Evolutionary conservation across 2,329 filamentous ascomycete species (phyloP).

Genomic region (Dactylellina leptospora): DNA sequence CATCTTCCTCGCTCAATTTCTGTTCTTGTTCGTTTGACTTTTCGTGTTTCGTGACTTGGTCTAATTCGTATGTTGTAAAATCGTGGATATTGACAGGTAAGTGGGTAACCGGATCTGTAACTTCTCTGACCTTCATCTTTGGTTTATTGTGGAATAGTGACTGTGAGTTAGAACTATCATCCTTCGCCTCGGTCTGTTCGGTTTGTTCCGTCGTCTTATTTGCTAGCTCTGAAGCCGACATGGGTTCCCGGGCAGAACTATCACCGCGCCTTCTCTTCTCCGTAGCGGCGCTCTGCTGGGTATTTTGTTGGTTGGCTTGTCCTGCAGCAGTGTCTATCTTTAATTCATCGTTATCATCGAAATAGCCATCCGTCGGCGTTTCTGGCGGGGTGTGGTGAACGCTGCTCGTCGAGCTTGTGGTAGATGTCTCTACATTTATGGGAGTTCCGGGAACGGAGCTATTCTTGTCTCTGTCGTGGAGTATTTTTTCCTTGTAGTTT

Average conservation of each 20-base stretch:
- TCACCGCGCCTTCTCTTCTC: neutral
- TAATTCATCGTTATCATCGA: neutral
- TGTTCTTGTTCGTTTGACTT: conserved; percentile 61
- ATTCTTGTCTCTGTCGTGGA: conserved; percentile 21
- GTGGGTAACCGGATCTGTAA: conserved; percentile 78
- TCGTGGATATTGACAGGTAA: conserved; percentile 74
- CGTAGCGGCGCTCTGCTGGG: neutral
- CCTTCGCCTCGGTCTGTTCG: neutral
- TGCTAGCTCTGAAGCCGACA: conserved; percentile 7
- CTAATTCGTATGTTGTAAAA: conserved; percentile 71
- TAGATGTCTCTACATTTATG: neutral
- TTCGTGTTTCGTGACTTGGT: conserved; percentile 59
- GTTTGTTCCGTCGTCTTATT: neutral
- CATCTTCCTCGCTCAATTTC: conserved; percentile 62
- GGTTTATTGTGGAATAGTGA: conserved; percentile 37
- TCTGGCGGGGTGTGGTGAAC: conserved; percentile 25
- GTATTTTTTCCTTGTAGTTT: conserved; percentile 64
- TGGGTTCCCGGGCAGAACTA: conserved; percentile 17
- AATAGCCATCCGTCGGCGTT: conserved; percentile 14
- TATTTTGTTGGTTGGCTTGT: neutral
- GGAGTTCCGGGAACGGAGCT: conserved; percentile 12
- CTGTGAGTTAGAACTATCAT: conserved; percentile 10
- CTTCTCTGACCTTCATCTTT: conserved; percentile 62
- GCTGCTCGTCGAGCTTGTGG: neutral
- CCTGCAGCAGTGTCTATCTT: neutral